Evolutionary conservation across 768 basidiomycete genomes (phyloP).

Genomic region (Roridomyces roridus): DNA sequence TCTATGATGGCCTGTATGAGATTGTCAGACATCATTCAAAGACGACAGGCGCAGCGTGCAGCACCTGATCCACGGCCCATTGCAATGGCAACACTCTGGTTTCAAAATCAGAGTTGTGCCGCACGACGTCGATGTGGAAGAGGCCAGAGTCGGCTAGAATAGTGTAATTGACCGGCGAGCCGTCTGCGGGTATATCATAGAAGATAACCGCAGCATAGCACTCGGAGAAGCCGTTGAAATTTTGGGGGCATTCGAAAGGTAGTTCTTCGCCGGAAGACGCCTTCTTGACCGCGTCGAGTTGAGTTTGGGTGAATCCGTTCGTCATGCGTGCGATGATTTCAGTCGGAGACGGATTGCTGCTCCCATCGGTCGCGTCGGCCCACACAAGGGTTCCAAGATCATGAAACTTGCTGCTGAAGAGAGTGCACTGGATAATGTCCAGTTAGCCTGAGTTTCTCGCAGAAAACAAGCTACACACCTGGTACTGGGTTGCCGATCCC

Average conservation of each 20-base stretch:
- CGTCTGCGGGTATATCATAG: constrained; percentile 53
- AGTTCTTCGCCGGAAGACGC: constrained; percentile 56
- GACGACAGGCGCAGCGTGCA: constrained; percentile 20
- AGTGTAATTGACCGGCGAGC: constrained; percentile 67
- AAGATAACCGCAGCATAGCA: constrained; percentile 77
- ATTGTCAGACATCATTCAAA: background rate
- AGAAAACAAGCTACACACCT: no score
- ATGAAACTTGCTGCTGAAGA: constrained; percentile 57
- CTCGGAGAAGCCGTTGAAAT: constrained; percentile 71
- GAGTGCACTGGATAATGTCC: constrained; percentile 42
- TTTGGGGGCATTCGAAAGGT: constrained; percentile 66
- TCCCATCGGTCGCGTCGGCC: constrained; percentile 70
- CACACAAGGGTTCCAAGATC: constrained; percentile 62
- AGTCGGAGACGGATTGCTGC: constrained; percentile 56
- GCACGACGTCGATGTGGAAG: constrained; percentile 64
- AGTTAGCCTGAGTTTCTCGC: no score
- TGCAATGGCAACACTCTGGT: constrained; percentile 72
- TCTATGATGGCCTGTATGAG: constrained; percentile 69
- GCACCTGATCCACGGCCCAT: constrained; percentile 75
- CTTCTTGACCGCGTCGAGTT: constrained; percentile 56
- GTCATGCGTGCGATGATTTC: constrained; percentile 70
- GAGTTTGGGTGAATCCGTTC: constrained; percentile 50
- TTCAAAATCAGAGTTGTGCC: constrained; percentile 74
- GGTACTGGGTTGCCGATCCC: constrained; percentile 63
- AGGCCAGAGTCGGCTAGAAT: constrained; percentile 73